phyloP scores from a whole-genome alignment of 2,329 filamentous ascomycete genomes.

The Ophiocordyceps camponoti-saundersi region DNA sequence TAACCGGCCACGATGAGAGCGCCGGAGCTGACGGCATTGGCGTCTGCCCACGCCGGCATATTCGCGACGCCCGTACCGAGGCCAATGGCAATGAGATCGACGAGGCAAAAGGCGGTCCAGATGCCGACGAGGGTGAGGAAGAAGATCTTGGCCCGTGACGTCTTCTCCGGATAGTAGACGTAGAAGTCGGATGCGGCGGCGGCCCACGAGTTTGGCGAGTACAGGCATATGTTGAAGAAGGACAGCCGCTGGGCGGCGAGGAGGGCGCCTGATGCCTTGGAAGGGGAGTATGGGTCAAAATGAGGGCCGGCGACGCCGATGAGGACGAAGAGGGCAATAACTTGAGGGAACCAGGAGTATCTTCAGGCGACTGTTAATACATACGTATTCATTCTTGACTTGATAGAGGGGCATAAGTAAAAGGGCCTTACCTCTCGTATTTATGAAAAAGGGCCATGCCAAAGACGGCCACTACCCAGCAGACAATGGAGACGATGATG shows the following conservation, averaged over 20 bases:
- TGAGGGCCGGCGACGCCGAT: constrained; percentile 46
- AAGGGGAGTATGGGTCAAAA: constrained; percentile 47
- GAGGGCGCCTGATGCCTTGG: constrained; percentile 41
- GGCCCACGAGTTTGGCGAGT: constrained; percentile 39
- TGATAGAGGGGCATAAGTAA: background rate
- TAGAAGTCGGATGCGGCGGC: constrained; percentile 64
- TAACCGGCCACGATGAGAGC: constrained; percentile 40
- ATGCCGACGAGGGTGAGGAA: constrained; percentile 52
- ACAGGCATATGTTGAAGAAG: constrained; percentile 54
- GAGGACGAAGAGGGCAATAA: constrained; percentile 55
- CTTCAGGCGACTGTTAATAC: constrained; percentile 3
- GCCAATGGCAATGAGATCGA: constrained; percentile 46
- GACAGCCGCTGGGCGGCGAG: constrained; percentile 42
- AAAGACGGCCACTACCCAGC: constrained; percentile 54
- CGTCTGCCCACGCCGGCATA: constrained; percentile 29
- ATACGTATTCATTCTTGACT: background rate
- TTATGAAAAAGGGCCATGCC: constrained; percentile 38
- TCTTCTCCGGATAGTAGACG: constrained; percentile 53
- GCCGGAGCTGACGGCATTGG: constrained; percentile 33
- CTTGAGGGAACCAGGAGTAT: constrained; percentile 43
- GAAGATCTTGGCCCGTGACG: constrained; percentile 47
- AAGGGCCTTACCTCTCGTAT: constrained; percentile 38
- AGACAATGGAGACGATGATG: constrained; percentile 57
- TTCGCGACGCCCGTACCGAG: constrained; percentile 33
- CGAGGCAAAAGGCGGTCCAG: constrained; percentile 40